phyloP scores from a whole-genome alignment of 139 green algal species.

The Zygnema cylindricum region DNA sequence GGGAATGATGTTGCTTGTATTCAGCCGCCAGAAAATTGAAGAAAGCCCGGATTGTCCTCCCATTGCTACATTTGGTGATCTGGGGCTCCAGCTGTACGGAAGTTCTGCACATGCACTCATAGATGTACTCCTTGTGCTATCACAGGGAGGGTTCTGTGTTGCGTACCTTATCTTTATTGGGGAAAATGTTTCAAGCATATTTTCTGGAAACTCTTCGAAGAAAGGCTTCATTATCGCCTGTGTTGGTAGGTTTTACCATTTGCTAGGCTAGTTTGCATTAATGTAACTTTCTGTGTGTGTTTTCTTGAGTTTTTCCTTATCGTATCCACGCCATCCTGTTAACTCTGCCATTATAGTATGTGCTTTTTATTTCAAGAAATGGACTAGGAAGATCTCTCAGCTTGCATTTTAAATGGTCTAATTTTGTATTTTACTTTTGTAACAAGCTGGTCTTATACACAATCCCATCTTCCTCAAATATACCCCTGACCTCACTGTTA shows the following conservation, averaged over 20 bases:
- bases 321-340: neutral
- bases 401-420: neutral
- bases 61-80: slow-evolving; percentile 51
- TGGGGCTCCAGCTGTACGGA: slow-evolving; percentile 39
- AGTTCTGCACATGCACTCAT: neutral
- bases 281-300: neutral
- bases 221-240: slow-evolving; percentile 34
- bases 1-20: slow-evolving; percentile 39
- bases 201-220: neutral
- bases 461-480: too few species aligned
- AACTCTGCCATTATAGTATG: neutral
- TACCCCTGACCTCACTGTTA: too few species aligned
- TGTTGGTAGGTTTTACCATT: slow-evolving; percentile 35
- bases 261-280: too few species aligned
- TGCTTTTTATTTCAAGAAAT: neutral
- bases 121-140: slow-evolving; percentile 61
- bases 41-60: neutral
- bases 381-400: neutral
- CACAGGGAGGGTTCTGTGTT: slow-evolving; percentile 69
- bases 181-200: slow-evolving; percentile 52
- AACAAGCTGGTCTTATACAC: too few species aligned
- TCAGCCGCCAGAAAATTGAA: neutral
- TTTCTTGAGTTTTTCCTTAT: too few species aligned
- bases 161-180: slow-evolving; percentile 72
- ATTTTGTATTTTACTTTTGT: neutral